Evolutionary conservation across 2,329 filamentous ascomycete genomes (phyloP), one percentile per base, ranked within the genome.

Genomic region (Fusarium aywerte): DNA sequence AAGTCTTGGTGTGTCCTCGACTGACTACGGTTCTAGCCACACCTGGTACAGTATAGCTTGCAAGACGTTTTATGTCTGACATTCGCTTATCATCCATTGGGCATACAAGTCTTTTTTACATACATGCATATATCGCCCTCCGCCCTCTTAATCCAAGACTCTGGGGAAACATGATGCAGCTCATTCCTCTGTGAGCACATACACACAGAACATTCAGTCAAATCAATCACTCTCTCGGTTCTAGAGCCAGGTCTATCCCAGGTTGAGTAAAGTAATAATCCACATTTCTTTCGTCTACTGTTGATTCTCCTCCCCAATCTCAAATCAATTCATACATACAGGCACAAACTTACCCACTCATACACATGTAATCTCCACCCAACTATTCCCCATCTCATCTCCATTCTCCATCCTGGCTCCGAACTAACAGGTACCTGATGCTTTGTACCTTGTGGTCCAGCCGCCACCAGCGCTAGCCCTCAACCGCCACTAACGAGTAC

Each of bases 301-400:
- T 44, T 65, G 31, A 59, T 38, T 50, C 59, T 50, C 53, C 36
- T 64, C 53, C n/a, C n/a, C 35, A 45, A 66, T 67, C 58, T 6
- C 25, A 53, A 38, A 27, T 54, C 48, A 33, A 25, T 38, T n/a
- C 54, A 45, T 42, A 62, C 40, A 47, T 36, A 43, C 60, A 33
- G 18, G 29, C 36, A 51, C 25, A 21, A 31, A 51, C 16, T 31
- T 63, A 65, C 59, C 59, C 59, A 64, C 57, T 50, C 60, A 43
- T 35, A 67, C 50, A 53, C 60, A 68, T 65, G 54, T 55, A 68
- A 68, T 68, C 65, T 69, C 65, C 65, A 69, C 65, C 36, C 32
- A 47, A 42, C 61, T 50, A 63, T 63, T 52, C 62, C 58, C 57
- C 58, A 62, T 62, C 58, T 40, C 59, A 66, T 66, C 61, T 66